Base-by-base conservation (phyloP, 768 basidiomycete genomes). In the Pulveroboletus frians region DNA sequence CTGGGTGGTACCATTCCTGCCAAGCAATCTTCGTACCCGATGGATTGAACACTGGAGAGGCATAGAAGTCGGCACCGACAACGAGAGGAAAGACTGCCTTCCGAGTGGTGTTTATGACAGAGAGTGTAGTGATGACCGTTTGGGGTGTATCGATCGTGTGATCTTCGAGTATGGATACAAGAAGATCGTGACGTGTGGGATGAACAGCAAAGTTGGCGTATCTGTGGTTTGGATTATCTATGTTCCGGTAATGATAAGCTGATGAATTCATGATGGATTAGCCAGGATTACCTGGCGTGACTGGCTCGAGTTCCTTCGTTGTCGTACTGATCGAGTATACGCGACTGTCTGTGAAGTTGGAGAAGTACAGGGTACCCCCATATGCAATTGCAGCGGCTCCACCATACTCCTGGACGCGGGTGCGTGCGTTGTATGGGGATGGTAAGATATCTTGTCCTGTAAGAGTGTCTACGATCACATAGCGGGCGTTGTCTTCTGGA, bases 41-140 rank as follows among this genome's bases (percentile, higher is more conserved):
- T 0, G 80, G 76, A 27, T 79, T 80, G 68, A 85, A 83, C 23
- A 64, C 67, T 0, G 85, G 80, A 1, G 72, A 64, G 37, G 76
- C 73, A 63, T 90, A 92, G 69, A 91, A 91, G 60, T 89, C 86
- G 5, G 80, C 79, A 5, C 83, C 85, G 0, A 72, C 66, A 2
- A 70, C 69, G 35, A 89, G 65, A 5, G 75, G 65, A 7, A 70
- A 63, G 2, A 84, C 61, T 0, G 67, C 64, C 53, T 76, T 73
- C 4, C 71, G 66, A 2, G 54, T 49, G 0, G 74, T 73, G 62
- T 84, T 70, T 56, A 91, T 75, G 46, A 82, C 58, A 44, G 73
- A 73, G 30, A 92, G 76, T 0, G 73, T 73, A 49, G 76, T 89
- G 20, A 74, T 60, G 4, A 77, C 54, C n/a, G n/a, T n/a, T n/a